Conservation (phyloP, 345 rosid species). For the Salix koriyanagi region DNA sequence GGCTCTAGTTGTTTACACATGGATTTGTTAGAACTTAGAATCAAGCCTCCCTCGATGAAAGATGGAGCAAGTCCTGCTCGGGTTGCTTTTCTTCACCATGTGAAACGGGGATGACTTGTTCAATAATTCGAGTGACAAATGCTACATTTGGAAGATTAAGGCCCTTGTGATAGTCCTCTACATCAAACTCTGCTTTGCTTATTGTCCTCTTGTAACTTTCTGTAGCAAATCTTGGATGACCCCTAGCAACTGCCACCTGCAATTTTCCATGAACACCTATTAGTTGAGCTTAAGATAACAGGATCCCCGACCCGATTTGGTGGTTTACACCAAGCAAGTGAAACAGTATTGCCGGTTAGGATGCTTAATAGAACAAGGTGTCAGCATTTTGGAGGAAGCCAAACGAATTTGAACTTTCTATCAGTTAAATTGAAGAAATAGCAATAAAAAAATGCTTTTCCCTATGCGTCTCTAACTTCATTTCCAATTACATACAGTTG, state of each 20-base stretch:
- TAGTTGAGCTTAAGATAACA: background rate
- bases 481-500: too few species aligned
- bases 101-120: conserved; percentile 21
- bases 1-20: too few species aligned
- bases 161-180: conserved; percentile 32
- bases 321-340: too few species aligned
- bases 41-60: background rate
- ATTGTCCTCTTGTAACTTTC: conserved; percentile 47
- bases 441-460: background rate
- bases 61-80: too few species aligned
- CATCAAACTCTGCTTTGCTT: conserved; percentile 21
- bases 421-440: background rate
- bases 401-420: background rate
- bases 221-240: conserved; percentile 45
- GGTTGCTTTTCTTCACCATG: background rate
- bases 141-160: conserved; percentile 36
- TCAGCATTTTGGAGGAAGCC: background rate
- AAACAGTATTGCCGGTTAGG: background rate
- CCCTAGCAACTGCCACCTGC: conserved; percentile 62
- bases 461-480: too few species aligned
- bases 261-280: conserved; percentile 1
- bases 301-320: too few species aligned
- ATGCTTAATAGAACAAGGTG: too few species aligned
- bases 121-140: conserved; percentile 26
- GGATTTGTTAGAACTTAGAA: background rate